phyloP scores from a whole-genome alignment of 2,329 filamentous ascomycete species.

The Hypoxylon rubiginosum region DNA sequence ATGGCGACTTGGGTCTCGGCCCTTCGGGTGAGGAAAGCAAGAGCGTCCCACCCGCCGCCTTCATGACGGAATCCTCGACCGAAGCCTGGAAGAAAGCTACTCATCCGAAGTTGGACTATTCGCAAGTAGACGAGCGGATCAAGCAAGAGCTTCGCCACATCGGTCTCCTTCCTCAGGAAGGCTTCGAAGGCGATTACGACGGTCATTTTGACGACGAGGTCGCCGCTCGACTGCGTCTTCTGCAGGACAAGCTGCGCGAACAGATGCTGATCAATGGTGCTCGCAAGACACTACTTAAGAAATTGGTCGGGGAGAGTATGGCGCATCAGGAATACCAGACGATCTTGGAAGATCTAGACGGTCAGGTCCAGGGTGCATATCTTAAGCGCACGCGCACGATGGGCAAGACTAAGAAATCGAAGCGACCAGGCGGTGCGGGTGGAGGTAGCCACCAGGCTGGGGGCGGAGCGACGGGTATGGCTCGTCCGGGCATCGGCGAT shows the following conservation, averaged over 20 bases:
- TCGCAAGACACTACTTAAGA: slow-evolving; percentile 86
- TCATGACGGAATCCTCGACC: slow-evolving; percentile 81
- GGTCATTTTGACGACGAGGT: slow-evolving; percentile 95
- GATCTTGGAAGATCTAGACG: slow-evolving; percentile 95
- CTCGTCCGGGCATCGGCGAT: slow-evolving; percentile 88
- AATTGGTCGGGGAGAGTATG: slow-evolving; percentile 91
- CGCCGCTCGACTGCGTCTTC: slow-evolving; percentile 85
- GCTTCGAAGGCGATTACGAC: slow-evolving; percentile 81
- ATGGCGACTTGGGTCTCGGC: slow-evolving; percentile 59
- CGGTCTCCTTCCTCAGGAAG: slow-evolving; percentile 81
- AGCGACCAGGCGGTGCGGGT: slow-evolving; percentile 80
- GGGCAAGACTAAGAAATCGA: slow-evolving; percentile 93
- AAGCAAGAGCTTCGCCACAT: slow-evolving; percentile 93
- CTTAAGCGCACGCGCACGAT: slow-evolving; percentile 95
- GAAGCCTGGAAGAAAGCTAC: slow-evolving; percentile 84
- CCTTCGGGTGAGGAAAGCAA: slow-evolving; percentile 58
- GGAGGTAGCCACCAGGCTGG: slow-evolving; percentile 76
- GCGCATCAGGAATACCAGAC: slow-evolving; percentile 97
- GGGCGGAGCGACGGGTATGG: slow-evolving; percentile 71
- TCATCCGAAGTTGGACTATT: slow-evolving; percentile 83
- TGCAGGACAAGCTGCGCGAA: slow-evolving; percentile 85
- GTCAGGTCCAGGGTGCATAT: slow-evolving; percentile 94
- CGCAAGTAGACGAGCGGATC: slow-evolving; percentile 88
- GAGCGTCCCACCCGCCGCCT: slow-evolving; percentile 76
- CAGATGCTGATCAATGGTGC: slow-evolving; percentile 91